Base-by-base conservation (phyloP, 805 yeast genomes). In the Suhomyces canberraensis region DNA sequence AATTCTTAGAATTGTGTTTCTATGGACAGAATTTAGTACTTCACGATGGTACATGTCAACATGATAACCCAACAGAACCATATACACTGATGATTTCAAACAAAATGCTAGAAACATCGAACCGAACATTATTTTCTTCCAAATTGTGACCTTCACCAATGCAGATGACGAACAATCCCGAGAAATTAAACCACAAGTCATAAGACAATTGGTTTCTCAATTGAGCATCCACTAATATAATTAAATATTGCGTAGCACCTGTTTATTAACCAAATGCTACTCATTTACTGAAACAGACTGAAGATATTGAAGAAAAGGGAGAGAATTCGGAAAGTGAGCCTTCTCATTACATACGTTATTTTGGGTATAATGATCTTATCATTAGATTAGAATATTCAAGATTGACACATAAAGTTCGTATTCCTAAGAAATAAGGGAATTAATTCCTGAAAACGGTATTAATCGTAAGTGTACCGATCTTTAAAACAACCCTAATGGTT, bases 11-110 rank as follows among this genome's bases (percentile, higher is more conserved):
- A 62, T 65, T 90, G 16, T 69, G 84, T 20, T 90, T 90, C 54
- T 88, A 95, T 85, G 71, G 71, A 4, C 51, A 54, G 15, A 51
- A 58, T 33, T 61, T 66, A 2, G 41, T 42, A 4, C 37, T 48
- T 16, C 76, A 84, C 37, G 60, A 68, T 24, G 31, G 36, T 22
- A 69, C 73, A 15, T 93, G 98, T 58, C 60, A 71, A 0, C 97
- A 91, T 60, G 88, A 89, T 42, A 93, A 61, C 0, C 98, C 98
- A 33, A 91, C 98, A 0, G 96, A 90, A 58, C 98, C 97, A 61
- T 93, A 95, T 0, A 98, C 98, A 46, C 95, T 83, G 4, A 88
- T 85, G 42, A 89, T 79, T 54, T 93, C 98, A 61, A 91, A 93
- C 51, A 93, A 62, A 3, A 86, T 68, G 4, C 76, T 66, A 58